Evolutionary conservation across 441 rosid species (phyloP), one percentile per base, ranked within the genome.

Genomic region (Metrosideros polymorpha): DNA sequence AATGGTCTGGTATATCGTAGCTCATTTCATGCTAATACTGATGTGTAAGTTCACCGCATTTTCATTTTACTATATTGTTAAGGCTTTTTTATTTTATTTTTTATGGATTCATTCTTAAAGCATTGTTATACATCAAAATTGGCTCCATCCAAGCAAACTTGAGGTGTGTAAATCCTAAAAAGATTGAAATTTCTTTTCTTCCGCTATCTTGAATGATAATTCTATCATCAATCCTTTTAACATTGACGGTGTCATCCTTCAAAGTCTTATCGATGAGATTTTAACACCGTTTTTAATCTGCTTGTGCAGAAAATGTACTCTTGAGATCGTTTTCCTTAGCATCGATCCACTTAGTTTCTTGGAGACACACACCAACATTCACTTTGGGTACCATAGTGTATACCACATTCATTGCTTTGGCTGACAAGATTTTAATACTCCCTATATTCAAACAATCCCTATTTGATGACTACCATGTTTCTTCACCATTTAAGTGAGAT

Each of bases 1-100:
- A 90, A 90, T 92, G 97, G 93, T 89, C 88, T 98, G 90, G 86
- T 91, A 52, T 91, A 88, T 86, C 91, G 93, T 86, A 89, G 89
- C 90, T 85, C 92, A 87, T 85, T 85, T 85, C 83, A 85, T 77
- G 84, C 86, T 18, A 85, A 89, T 88, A 84, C 71, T 86, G 86
- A 89, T 84, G 91, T 88, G 99, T 98, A 92, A 94, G 98, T 91
- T 89, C 2, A 45, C 24, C 43, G 43, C 63, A 19, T 42, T 54
- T 61, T 84, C 43, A 66, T 35, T 35, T 10, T 71, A 22, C 79
- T 19, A 71, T 35, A 32, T 63, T 12, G 19, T 63, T 63, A 10
- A 10, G n/a, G 47, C n/a, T 19, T 83, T 42, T 45, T 32, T 87
- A n/a, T 85, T 84, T 30, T 82, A 8, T 61, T 14, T 85, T 50